Base-by-base conservation (phyloP, 768 basidiomycete species). In the Lactarius sanguifluus region DNA sequence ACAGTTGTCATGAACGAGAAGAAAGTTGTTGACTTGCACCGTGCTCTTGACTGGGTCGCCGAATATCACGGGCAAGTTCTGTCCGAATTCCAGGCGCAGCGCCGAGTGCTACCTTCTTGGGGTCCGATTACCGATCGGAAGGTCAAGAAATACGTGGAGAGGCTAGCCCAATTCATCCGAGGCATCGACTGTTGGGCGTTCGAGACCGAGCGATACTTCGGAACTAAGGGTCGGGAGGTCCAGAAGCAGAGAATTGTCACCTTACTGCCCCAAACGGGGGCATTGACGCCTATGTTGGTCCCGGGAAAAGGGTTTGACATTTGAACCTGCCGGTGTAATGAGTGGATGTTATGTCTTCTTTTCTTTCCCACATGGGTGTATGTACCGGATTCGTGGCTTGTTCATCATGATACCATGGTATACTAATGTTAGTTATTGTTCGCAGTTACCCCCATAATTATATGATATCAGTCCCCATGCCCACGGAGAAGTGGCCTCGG, bases 1-100 rank as follows among this genome's bases (percentile, higher is more conserved):
- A 77, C 76, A 0, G 73, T 81, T 16, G 74, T 82, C 59, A 83
- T 80, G 78, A 70, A 75, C 52, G 74, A 80, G 41, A 65, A 75
- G 10, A 64, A 73, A 2, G 63, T 79, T 20, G 63, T 79, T 20
- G 68, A 73, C 40, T 67, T 81, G 8, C 74, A 80, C 64, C 72
- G 64, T 12, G 80, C 82, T 2, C 73, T 82, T 47, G 68, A 77
- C 34, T 79, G 76, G 75, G 72, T 82, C 7, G 75, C 71, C 8
- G 66, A 70, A 20, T 75, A 79, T 55, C 75, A 77, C 57, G 73
- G 75, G n/a, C 59, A 61, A 10, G 65, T 78, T 10, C 69, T 77
- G 16, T 72, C 74, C 10, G 62, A 70, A 18, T 82, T 82, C 72
- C 65, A 77, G 18, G 63, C 69, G 10, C 73, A 75, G 30, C 61